These are phyloP conservation scores for Colletotrichum graminicola DNA, from an alignment of 2,329 filamentous ascomycete genomes.

Conservation along the genomic window DNA sequence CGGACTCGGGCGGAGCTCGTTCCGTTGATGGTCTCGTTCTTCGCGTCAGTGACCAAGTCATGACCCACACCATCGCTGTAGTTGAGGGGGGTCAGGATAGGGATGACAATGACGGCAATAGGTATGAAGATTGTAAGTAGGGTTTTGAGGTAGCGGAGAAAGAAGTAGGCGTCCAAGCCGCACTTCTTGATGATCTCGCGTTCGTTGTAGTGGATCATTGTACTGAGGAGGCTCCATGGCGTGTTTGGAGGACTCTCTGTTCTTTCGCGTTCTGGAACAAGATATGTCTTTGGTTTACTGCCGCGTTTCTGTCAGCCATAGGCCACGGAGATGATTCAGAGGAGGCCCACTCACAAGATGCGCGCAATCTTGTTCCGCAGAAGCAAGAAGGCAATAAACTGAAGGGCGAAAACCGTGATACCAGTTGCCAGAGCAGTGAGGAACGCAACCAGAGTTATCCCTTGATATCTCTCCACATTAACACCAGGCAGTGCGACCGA, in stretches of 20 bases:
- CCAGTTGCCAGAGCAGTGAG: slow-evolving; percentile 74
- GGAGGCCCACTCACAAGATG: slow-evolving; percentile 76
- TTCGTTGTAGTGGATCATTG: slow-evolving; percentile 76
- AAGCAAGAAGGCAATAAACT: slow-evolving; percentile 78
- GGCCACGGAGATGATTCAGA: slow-evolving; percentile 1
- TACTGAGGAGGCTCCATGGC: slow-evolving; percentile 64
- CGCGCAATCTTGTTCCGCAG: slow-evolving; percentile 82
- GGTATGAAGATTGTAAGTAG: slow-evolving; percentile 94
- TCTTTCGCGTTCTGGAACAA: slow-evolving; percentile 87
- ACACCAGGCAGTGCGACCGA: not conserved
- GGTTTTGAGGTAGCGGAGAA: slow-evolving; percentile 83
- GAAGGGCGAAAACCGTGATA: slow-evolving; percentile 71
- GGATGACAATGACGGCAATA: slow-evolving; percentile 81
- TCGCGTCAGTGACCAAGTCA: slow-evolving; percentile 54
- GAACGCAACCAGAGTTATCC: slow-evolving; percentile 67
- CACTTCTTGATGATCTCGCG: slow-evolving; percentile 94
- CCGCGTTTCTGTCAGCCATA: slow-evolving; percentile 38
- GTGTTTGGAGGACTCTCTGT: slow-evolving; percentile 77
- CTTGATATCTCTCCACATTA: slow-evolving; percentile 46
- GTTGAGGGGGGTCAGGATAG: slow-evolving; percentile 89
- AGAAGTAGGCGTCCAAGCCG: slow-evolving; percentile 97
- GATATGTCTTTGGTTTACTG: slow-evolving; percentile 85
- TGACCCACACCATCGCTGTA: slow-evolving; percentile 76
- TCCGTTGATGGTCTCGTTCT: slow-evolving; percentile 5
- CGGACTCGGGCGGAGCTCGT: slow-evolving; percentile 44